A percentile compares a stretch with the other conserved stretches of the same genome.
phyloP scores from a whole-genome alignment of 768 basidiomycete species.

The Suillus variegatus region DNA sequence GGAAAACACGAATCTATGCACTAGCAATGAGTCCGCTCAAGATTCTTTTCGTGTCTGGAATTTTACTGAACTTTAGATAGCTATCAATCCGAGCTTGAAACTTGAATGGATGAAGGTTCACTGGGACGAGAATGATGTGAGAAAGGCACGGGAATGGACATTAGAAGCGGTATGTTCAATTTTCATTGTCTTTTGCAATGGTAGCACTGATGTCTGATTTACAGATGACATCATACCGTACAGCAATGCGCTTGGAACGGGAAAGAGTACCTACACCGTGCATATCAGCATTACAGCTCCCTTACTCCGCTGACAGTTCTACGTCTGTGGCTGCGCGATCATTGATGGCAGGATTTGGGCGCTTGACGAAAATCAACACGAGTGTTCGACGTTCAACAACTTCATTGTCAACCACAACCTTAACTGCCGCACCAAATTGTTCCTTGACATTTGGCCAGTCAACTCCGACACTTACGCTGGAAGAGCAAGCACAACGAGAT shows the following conservation, averaged over 20 bases:
- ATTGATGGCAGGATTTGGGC: not conserved
- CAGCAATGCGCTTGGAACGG: not conserved
- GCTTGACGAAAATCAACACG: not conserved
- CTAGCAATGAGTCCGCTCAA: too few species aligned
- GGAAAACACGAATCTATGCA: too few species aligned
- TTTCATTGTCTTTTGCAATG: not conserved
- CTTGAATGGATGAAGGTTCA: too few species aligned
- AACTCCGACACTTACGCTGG: too few species aligned
- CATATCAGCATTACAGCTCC: not conserved
- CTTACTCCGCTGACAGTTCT: not conserved
- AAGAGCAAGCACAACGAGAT: too few species aligned
- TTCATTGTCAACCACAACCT: not conserved
- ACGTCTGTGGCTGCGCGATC: not conserved
- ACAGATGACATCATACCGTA: not conserved
- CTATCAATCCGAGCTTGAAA: too few species aligned
- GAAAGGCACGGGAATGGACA: not conserved
- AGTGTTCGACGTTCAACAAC: not conserved
- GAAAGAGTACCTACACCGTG: not conserved
- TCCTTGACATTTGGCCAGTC: not conserved
- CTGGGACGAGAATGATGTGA: constrained; percentile 4
- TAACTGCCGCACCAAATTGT: too few species aligned
- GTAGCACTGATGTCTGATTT: not conserved
- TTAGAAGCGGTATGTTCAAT: constrained; percentile 6
- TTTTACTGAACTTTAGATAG: too few species aligned
- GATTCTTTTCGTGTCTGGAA: too few species aligned